Percentiles rank a stretch among this genome's conserved stretches.
Conservation (phyloP, 768 basidiomycete genomes). For the Pleurotus platypus region DNA sequence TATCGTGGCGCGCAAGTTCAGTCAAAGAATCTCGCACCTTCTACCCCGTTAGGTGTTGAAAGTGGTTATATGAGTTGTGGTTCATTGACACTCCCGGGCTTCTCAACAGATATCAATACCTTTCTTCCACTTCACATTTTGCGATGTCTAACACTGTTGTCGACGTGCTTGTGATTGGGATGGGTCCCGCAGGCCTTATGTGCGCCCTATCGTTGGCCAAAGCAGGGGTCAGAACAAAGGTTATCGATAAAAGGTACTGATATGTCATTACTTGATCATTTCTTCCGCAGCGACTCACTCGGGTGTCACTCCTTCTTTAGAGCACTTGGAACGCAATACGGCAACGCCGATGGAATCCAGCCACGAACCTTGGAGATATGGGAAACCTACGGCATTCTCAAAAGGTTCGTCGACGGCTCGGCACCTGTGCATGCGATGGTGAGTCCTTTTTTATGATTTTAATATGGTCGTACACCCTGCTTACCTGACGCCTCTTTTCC, state of each 20-base stretch:
- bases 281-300: no score
- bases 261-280: no score
- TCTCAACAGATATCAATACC: no score
- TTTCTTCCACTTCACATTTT: no score
- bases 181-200: conserved; percentile 36
- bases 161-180: conserved; percentile 36
- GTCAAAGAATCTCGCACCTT: no score
- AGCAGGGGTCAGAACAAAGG: conserved; percentile 16
- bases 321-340: background rate
- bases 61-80: no score
- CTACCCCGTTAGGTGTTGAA: no score
- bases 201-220: conserved; percentile 19
- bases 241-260: conserved; percentile 18
- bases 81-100: no score
- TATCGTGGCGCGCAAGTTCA: no score
- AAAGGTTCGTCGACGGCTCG: conserved; percentile 6
- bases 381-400: conserved; percentile 14
- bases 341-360: conserved; percentile 18
- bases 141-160: conserved; percentile 11
- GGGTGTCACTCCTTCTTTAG: no score
- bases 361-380: conserved; percentile 18
- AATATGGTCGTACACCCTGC: no score
- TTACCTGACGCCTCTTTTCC: background rate
- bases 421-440: conserved; percentile 1
- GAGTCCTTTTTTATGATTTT: no score